These are phyloP conservation scores for Leptographium radiaticola DNA, from an alignment of 2,329 filamentous ascomycete species.

Conservation along the genomic window DNA sequence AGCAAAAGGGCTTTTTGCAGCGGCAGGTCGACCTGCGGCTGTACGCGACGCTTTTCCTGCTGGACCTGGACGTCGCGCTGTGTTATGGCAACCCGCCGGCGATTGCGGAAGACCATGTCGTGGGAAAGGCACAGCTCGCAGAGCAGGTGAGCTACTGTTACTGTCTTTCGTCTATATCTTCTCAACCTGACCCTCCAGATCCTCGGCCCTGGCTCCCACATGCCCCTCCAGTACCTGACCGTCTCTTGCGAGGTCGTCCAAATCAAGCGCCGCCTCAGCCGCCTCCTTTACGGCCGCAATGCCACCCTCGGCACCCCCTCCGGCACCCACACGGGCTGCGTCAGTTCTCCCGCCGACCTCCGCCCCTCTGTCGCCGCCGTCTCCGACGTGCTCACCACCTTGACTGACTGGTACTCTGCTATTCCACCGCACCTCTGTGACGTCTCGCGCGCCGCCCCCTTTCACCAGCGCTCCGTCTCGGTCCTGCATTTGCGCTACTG, in stretches of 20 bases:
- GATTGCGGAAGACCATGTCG: conserved; percentile 12
- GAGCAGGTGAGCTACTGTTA: conserved; percentile 9
- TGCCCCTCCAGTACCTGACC: conserved; percentile 15
- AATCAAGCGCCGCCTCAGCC: conserved; percentile 12
- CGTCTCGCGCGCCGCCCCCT: conserved; percentile 10
- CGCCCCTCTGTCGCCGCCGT: conserved; percentile 11
- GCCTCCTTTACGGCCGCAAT: conserved; percentile 10
- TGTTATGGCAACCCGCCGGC: conserved; percentile 16
- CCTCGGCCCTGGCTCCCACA: conserved; percentile 15
- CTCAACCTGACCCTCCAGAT: conserved; percentile 8
- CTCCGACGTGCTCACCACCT: conserved; percentile 8
- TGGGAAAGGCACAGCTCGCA: conserved; percentile 7
- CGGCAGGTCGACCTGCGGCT: conserved; percentile 15
- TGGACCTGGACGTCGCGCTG: conserved; percentile 16
- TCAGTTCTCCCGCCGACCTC: not conserved
- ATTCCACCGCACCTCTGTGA: conserved; percentile 15
- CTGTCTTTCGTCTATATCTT: not conserved
- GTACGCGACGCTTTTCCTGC: conserved; percentile 14
- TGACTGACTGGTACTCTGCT: conserved; percentile 12
- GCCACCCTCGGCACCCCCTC: not conserved
- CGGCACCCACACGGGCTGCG: not conserved
- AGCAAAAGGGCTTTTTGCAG: conserved; percentile 13
- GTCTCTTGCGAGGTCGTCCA: conserved; percentile 14
- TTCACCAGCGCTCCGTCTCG: conserved; percentile 15
- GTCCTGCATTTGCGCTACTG: conserved; percentile 15